Evolutionary conservation across 176 grass and related monocot genomes (phyloP).

Genomic region (Lolium rigidum): DNA sequence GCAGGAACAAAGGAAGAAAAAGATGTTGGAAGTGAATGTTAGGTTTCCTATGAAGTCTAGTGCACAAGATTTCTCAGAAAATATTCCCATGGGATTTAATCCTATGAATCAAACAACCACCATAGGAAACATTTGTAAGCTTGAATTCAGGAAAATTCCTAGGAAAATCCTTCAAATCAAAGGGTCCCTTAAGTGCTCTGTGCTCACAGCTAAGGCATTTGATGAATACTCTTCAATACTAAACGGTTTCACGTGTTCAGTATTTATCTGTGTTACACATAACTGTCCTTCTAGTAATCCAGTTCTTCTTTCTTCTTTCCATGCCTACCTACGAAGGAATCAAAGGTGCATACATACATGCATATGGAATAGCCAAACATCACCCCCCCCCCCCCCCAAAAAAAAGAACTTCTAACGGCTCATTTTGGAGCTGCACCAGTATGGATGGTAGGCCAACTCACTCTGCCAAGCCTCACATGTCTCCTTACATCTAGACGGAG

Average conservation of each 20-base stretch:
- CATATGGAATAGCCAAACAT: neutral
- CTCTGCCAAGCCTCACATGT: constrained; percentile 30
- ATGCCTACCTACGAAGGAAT: constrained; percentile 32
- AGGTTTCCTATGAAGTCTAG: no score
- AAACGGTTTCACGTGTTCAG: neutral
- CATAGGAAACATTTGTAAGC: no score
- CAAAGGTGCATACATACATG: neutral
- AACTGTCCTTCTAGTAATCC: neutral
- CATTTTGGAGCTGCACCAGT: constrained; percentile 41
- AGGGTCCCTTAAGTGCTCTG: no score
- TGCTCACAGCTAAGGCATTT: no score
- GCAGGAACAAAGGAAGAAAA: no score
- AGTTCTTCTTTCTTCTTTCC: constrained; percentile 10
- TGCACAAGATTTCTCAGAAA: no score
- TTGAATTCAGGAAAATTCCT: no score
- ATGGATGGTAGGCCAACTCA: constrained; percentile 47
- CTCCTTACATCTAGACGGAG: constrained; percentile 68
- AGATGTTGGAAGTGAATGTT: no score
- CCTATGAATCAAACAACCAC: no score
- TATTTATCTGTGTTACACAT: neutral
- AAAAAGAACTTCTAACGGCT: neutral
- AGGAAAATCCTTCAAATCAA: no score
- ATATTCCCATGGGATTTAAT: no score
- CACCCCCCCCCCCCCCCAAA: neutral
- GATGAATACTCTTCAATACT: neutral